These are phyloP conservation scores for Blechomonas ayalai DNA, from an alignment of 208 protist genomes.

Conservation along the genomic window DNA sequence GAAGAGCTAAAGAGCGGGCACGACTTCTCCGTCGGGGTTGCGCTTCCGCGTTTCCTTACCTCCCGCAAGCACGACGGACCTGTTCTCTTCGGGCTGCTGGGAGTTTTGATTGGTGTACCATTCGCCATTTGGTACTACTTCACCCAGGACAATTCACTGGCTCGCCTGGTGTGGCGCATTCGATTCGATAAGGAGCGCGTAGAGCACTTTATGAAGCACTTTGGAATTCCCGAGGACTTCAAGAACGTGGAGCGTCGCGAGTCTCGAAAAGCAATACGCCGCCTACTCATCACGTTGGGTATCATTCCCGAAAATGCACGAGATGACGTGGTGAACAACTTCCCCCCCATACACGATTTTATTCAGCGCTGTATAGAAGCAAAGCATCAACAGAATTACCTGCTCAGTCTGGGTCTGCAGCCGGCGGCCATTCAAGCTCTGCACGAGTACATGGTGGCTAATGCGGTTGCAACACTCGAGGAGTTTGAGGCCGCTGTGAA, in stretches of 20 bases:
- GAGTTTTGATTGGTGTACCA: constrained; percentile 58
- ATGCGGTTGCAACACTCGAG: constrained; percentile 53
- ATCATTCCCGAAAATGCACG: constrained; percentile 53
- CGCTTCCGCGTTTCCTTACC: constrained; percentile 80
- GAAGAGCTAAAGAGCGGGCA: constrained; percentile 65
- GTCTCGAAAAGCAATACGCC: constrained; percentile 40
- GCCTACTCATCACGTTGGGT: constrained; percentile 35
- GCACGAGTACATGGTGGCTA: constrained; percentile 49
- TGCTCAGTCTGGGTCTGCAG: constrained; percentile 56
- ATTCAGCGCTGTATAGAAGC: constrained; percentile 68
- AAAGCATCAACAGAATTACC: constrained; percentile 49
- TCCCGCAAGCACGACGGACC: constrained; percentile 82
- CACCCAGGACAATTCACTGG: constrained; percentile 57
- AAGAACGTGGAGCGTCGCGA: constrained; percentile 60
- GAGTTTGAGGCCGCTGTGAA: constrained; percentile 41
- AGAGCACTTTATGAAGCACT: constrained; percentile 63
- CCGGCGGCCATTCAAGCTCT: constrained; percentile 26
- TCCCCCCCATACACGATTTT: constrained; percentile 74
- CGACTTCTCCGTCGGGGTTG: constrained; percentile 81
- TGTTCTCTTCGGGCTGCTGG: constrained; percentile 82
- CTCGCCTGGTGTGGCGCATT: constrained; percentile 55
- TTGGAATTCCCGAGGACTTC: constrained; percentile 71
- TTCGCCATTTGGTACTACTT: constrained; percentile 80
- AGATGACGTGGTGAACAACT: constrained; percentile 49
- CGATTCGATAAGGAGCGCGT: constrained; percentile 79